Conservation (phyloP, 805 yeast genomes). For the Alloascoidea africana region DNA sequence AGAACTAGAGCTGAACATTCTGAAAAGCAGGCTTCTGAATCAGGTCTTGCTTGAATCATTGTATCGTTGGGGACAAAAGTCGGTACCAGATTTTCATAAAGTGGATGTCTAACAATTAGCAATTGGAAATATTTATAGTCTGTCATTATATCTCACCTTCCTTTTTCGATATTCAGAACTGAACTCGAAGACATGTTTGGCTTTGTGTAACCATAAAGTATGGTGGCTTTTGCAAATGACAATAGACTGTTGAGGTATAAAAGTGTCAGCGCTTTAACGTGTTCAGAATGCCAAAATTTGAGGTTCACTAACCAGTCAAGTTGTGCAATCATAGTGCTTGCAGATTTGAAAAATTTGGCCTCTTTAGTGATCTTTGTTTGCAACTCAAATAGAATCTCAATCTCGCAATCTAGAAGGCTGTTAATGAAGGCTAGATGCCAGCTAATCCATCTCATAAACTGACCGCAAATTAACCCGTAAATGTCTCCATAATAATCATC, state of each 20-base stretch:
- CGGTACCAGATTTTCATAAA: slow-evolving; percentile 24
- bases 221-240: slow-evolving; percentile 20
- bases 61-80: slow-evolving; percentile 30
- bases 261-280: no score
- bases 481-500: slow-evolving; percentile 27
- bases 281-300: no score
- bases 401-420: slow-evolving; percentile 16
- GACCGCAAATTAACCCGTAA: slow-evolving; percentile 20
- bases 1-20: slow-evolving; percentile 14
- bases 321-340: slow-evolving; percentile 17
- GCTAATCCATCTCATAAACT: no score
- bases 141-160: slow-evolving; percentile 10
- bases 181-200: slow-evolving; percentile 19
- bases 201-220: slow-evolving; percentile 13
- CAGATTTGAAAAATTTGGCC: slow-evolving; percentile 7
- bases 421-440: no score
- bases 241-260: no score
- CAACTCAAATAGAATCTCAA: slow-evolving; percentile 22
- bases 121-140: not conserved
- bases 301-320: no score
- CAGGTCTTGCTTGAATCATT: slow-evolving; percentile 12
- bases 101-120: slow-evolving; percentile 23
- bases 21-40: slow-evolving; percentile 1
- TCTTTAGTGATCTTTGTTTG: slow-evolving; percentile 13
- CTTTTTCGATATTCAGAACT: slow-evolving; percentile 19